Percentiles rank a stretch among this genome's conserved stretches.
Conservation (phyloP, 2,329 filamentous ascomycete genomes). For the Ramularia endophylla region DNA sequence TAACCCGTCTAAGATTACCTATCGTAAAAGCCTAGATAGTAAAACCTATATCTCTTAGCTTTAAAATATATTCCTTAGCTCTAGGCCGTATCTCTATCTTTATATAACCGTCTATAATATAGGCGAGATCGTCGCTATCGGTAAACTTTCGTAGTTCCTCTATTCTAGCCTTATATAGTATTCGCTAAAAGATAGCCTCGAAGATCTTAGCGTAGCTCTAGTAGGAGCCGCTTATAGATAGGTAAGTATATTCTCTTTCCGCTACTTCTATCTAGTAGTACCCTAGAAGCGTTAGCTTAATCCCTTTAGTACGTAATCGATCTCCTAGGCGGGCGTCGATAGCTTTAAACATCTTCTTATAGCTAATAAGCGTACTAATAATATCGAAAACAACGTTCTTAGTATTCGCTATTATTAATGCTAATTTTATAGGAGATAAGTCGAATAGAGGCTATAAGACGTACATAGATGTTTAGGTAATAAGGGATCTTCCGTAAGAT, state of each 20-base stretch:
- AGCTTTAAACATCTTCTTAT: slow-evolving; percentile 38
- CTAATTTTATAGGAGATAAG: no score
- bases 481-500: no score
- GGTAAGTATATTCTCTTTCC: slow-evolving; percentile 46
- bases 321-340: slow-evolving; percentile 39
- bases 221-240: slow-evolving; percentile 41
- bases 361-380: slow-evolving; percentile 46
- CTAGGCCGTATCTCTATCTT: slow-evolving; percentile 32
- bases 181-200: slow-evolving; percentile 44
- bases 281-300: slow-evolving; percentile 41
- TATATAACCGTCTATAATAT: slow-evolving; percentile 36
- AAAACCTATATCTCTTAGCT: slow-evolving; percentile 43
- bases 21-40: slow-evolving; percentile 51
- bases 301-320: slow-evolving; percentile 32
- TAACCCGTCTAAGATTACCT: slow-evolving; percentile 44
- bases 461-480: no score
- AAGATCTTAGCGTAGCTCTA: slow-evolving; percentile 39
- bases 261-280: slow-evolving; percentile 44
- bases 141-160: slow-evolving; percentile 38
- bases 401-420: slow-evolving; percentile 3
- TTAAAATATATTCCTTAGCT: slow-evolving; percentile 37
- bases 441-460: slow-evolving; percentile 6
- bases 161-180: slow-evolving; percentile 41
- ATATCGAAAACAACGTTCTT: slow-evolving; percentile 34
- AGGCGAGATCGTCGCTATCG: slow-evolving; percentile 37